A percentile compares a stretch with the other conserved stretches of the same genome.
Evolutionary conservation across 352 stramenopile species (phyloP).

Genomic region (Pythium scleroteichum): DNA sequence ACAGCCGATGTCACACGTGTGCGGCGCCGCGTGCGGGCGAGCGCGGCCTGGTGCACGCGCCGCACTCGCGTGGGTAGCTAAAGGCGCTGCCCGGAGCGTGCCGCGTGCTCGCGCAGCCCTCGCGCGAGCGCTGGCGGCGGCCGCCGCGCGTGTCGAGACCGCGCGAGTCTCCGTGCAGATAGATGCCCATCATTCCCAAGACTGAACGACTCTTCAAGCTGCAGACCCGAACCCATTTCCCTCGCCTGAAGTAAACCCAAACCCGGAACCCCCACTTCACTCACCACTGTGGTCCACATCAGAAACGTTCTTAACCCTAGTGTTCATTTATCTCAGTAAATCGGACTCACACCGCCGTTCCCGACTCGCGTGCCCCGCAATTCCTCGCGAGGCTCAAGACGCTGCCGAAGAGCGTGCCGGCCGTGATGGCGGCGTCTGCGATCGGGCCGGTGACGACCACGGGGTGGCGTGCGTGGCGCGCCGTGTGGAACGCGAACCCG

Average conservation of each 20-base stretch:
- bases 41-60: too few species aligned
- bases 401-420: constrained; percentile 76
- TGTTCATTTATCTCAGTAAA: constrained; percentile 12
- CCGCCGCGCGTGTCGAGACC: constrained; percentile 4
- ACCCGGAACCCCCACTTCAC: constrained; percentile 11
- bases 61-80: too few species aligned
- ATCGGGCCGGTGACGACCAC: constrained; percentile 84
- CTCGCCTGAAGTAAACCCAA: constrained; percentile 10
- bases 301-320: neutral
- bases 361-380: constrained; percentile 53
- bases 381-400: constrained; percentile 72
- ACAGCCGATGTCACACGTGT: constrained; percentile 14
- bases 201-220: constrained; percentile 15
- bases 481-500: constrained; percentile 80
- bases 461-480: constrained; percentile 66
- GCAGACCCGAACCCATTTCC: constrained; percentile 13
- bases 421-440: constrained; percentile 71
- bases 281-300: constrained; percentile 15
- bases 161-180: too few species aligned
- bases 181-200: constrained; percentile 2
- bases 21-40: neutral
- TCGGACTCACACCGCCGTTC: neutral
- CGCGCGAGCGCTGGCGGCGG: neutral
- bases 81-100: too few species aligned
- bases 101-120: too few species aligned